A percentile compares a stretch with the other conserved stretches of the same genome.
These are phyloP conservation scores for Aquilaria sinensis DNA, from an alignment of 345 rosid species.

Conservation along the genomic window DNA sequence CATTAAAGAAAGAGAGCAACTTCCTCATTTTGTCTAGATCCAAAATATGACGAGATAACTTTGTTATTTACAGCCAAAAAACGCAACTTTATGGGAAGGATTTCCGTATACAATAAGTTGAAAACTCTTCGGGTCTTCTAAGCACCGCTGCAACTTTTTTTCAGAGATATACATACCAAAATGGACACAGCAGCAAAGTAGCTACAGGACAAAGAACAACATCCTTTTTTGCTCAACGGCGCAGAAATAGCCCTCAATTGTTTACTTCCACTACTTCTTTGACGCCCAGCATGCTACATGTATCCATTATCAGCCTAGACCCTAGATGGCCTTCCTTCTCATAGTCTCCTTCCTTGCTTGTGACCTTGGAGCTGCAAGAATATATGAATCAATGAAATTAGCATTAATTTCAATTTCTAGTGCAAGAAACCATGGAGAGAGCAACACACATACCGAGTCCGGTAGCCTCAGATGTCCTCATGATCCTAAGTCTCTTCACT, in stretches of 20 bases:
- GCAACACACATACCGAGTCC: slow-evolving; percentile 43
- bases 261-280: slow-evolving; percentile 15
- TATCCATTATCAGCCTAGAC: slow-evolving; percentile 13
- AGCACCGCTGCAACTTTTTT: slow-evolving; percentile 11
- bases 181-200: slow-evolving; percentile 15
- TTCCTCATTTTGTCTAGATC: too few relatives aligned
- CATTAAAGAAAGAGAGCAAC: too few relatives aligned
- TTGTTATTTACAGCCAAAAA: slow-evolving; percentile 24
- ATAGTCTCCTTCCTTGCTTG: slow-evolving; percentile 24
- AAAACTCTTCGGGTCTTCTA: slow-evolving; percentile 16
- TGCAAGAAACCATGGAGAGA: slow-evolving; percentile 9
- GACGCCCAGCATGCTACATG: slow-evolving; percentile 16
- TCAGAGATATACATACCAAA: slow-evolving; percentile 14
- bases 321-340: slow-evolving; percentile 24
- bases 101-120: slow-evolving; percentile 21
- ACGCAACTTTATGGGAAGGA: slow-evolving; percentile 3
- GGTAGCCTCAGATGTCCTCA: slow-evolving; percentile 74
- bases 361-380: slow-evolving; percentile 29
- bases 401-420: slow-evolving; percentile 9
- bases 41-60: slow-evolving; percentile 1
- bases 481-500: slow-evolving; percentile 86
- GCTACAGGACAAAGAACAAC: slow-evolving; percentile 13
- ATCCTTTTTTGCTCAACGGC: slow-evolving; percentile 15
- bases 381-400: slow-evolving; percentile 12
- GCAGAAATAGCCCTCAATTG: slow-evolving; percentile 14